Percentiles rank a stretch among this genome's conserved stretches.
These are phyloP conservation scores for Boletus vermiculosoides DNA, from an alignment of 768 basidiomycete species.

Conservation along the genomic window DNA sequence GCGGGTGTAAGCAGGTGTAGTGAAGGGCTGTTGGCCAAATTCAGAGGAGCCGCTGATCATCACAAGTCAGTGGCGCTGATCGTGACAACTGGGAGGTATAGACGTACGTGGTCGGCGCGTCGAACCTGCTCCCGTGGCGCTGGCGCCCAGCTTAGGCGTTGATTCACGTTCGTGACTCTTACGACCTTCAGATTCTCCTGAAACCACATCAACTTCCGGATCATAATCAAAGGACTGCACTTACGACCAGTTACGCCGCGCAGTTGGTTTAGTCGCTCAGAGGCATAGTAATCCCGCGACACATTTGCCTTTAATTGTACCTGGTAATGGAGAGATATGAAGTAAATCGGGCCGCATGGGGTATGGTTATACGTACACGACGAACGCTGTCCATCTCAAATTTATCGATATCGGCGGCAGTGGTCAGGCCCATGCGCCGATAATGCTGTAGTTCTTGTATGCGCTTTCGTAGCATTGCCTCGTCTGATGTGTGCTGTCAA, in stretches of 20 bases:
- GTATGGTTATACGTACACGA: slow-evolving; percentile 48
- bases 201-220: neutral
- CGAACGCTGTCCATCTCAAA: slow-evolving; percentile 75
- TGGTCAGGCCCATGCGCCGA: slow-evolving; percentile 80
- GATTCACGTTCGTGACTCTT: slow-evolving; percentile 61
- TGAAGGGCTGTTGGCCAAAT: slow-evolving; percentile 86
- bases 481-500: slow-evolving; percentile 52
- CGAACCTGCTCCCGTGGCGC: slow-evolving; percentile 36
- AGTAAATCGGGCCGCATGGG: neutral
- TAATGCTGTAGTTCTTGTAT: slow-evolving; percentile 92
- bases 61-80: neutral
- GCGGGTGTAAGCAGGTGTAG: slow-evolving; percentile 85
- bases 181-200: slow-evolving; percentile 48
- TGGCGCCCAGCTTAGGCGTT: slow-evolving; percentile 48
- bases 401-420: slow-evolving; percentile 85
- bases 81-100: neutral
- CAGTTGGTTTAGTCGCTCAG: slow-evolving; percentile 50
- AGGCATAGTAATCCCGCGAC: slow-evolving; percentile 54
- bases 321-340: slow-evolving; percentile 33
- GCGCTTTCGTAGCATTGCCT: slow-evolving; percentile 79
- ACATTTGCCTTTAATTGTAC: slow-evolving; percentile 59
- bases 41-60: slow-evolving; percentile 60
- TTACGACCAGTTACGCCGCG: slow-evolving; percentile 50
- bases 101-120: slow-evolving; percentile 44
- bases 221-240: slow-evolving; percentile 33